Evolutionary conservation across 768 basidiomycete genomes (phyloP).

Genomic region (Termitomyces sp.): DNA sequence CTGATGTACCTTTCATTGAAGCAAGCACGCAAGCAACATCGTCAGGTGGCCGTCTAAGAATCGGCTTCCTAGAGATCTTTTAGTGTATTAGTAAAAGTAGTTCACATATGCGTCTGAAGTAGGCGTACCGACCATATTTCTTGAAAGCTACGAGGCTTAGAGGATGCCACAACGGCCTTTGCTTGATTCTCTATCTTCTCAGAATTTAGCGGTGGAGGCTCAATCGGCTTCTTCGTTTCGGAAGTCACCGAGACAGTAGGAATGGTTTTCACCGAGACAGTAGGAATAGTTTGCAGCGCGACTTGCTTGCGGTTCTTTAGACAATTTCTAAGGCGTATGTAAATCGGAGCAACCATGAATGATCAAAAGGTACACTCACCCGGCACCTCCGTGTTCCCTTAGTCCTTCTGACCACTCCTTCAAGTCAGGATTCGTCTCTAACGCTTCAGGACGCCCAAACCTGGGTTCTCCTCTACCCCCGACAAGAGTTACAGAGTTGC

Average conservation of each 20-base stretch:
- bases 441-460: constrained; percentile 46
- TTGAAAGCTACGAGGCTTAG: not conserved
- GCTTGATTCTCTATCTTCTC: not conserved
- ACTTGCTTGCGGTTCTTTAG: constrained; percentile 41
- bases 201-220: not conserved
- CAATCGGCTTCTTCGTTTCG: not conserved
- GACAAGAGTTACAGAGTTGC: constrained; percentile 34
- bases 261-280: constrained; percentile 11
- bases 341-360: not conserved
- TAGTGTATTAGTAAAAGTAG: not conserved
- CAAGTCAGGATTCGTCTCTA: constrained; percentile 38
- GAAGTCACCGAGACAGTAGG: not conserved
- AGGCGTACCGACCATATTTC: constrained; percentile 7
- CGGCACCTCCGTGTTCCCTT: constrained; percentile 49
- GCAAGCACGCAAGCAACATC: constrained; percentile 9
- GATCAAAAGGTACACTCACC: constrained; percentile 36
- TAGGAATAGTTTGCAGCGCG: constrained; percentile 4
- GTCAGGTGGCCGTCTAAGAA: constrained; percentile 5
- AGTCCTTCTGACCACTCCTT: constrained; percentile 52
- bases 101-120: not conserved
- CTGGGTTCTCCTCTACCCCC: constrained; percentile 39
- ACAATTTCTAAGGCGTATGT: constrained; percentile 28
- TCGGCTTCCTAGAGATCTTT: constrained; percentile 7
- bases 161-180: not conserved
- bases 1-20: constrained; percentile 12